Base-by-base conservation (phyloP, 73 alveolate species). In the Blepharisma stoltei region DNA sequence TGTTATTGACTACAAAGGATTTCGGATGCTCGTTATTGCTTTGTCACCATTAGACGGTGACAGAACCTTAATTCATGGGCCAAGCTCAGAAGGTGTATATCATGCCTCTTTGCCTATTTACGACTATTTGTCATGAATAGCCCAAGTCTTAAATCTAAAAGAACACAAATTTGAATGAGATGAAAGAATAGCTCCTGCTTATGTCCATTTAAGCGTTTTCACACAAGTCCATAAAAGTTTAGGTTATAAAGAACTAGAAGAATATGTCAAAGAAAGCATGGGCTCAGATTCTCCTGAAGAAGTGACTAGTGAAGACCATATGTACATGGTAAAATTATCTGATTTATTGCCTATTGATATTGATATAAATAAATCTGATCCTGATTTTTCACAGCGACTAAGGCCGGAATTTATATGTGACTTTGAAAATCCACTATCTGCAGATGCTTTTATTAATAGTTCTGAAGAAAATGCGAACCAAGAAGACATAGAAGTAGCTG, bases 371-470 rank as follows among this genome's bases (percentile, higher is more conserved):
- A 89, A 70, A 55, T 53, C 54, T 6, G 52, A 48, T 32, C 79
- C 85, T 0, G 48, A 54, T 4, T 75, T 54, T 41, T 77, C 70
- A 32, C 67, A 76, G 25, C 75, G 78, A 41, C 70, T 88, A 55
- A 78, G 95, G 54, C 89, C 91, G 4, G 95, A 88, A 55, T 88
- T 83, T 55, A 77, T 83, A 7, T 81, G 89, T 73, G 73, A 46
- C 47, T 88, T 83, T 71, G 90, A 88, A 25, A 78, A 80, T 41
- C 87, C 91, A 1, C 60, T 88, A 8, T 83, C 86, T 67, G 86
- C 95, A 6, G 89, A 88, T 78, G 87, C 89, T 6, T 67, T 53
- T 25, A 83, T 85, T 70, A 88, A 78, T 8, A 25, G 18, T 37
- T n/a, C 55, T 43, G 55, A 46, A 54, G 67, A 45, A 7, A 47